phyloP scores from a whole-genome alignment of 2,329 filamentous ascomycete species.

The Botrytis sinoallii region DNA sequence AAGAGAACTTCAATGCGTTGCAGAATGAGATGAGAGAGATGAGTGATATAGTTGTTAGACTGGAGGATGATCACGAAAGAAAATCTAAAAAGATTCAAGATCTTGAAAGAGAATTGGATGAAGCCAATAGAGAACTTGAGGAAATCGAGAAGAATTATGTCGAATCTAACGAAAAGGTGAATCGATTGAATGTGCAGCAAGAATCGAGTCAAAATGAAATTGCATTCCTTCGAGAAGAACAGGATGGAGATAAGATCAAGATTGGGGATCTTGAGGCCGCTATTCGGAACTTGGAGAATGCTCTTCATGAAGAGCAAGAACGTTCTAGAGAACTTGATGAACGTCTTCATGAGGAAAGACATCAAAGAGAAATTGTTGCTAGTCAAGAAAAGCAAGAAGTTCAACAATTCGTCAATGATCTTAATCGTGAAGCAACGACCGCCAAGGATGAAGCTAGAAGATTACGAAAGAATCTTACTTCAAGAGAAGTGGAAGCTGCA shows the following conservation, averaged over 20 bases:
- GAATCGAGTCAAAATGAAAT: conserved; percentile 93
- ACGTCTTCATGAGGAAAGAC: conserved; percentile 73
- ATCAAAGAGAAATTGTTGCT: conserved; percentile 82
- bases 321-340: conserved; percentile 68
- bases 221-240: conserved; percentile 91
- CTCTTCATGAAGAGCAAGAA: conserved; percentile 81
- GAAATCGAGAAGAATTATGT: conserved; percentile 78
- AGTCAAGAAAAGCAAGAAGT: conserved; percentile 92
- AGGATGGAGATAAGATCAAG: conserved; percentile 95
- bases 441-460: conserved; percentile 83
- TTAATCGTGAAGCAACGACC: conserved; percentile 77
- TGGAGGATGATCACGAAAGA: conserved; percentile 85
- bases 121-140: conserved; percentile 84
- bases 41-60: conserved; percentile 77
- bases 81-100: conserved; percentile 77
- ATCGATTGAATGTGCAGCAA: conserved; percentile 83
- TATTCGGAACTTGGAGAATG: conserved; percentile 74
- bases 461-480: conserved; percentile 77
- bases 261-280: conserved; percentile 90
- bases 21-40: conserved; percentile 92
- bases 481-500: conserved; percentile 81
- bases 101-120: conserved; percentile 76
- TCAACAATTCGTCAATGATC: conserved; percentile 87
- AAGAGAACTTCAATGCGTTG: conserved; percentile 85
- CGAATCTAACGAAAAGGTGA: conserved; percentile 83